These are phyloP conservation scores for Globisporangium lucens DNA, from an alignment of 352 stramenopile species.

Conservation along the genomic window DNA sequence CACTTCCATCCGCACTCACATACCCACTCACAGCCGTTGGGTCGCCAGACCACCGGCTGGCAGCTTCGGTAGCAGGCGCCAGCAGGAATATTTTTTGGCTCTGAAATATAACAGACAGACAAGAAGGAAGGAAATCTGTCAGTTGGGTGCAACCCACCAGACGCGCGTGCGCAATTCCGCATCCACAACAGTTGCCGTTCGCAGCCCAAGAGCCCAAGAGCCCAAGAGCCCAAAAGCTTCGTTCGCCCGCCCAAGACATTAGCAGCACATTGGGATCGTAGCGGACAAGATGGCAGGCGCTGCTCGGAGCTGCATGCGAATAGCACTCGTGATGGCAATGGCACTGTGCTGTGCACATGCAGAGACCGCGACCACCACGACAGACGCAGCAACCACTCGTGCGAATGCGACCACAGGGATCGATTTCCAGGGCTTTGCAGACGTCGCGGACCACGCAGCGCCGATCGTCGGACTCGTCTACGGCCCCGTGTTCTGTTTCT, in stretches of 20 bases:
- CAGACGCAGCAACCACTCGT: not conserved
- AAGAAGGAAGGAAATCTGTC: not conserved
- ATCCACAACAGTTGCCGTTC: not conserved
- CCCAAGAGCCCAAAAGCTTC: not conserved
- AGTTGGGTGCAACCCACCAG: not conserved
- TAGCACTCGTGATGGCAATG: not conserved
- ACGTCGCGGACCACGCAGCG: conserved; percentile 1
- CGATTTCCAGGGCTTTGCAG: conserved; percentile 5
- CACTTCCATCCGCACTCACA: not conserved
- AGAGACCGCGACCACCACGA: not conserved
- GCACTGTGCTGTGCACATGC: not conserved
- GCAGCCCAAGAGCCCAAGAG: not conserved
- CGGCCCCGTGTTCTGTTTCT: conserved; percentile 26
- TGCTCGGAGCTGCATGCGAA: not conserved
- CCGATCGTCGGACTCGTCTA: conserved; percentile 22
- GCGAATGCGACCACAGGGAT: not conserved
- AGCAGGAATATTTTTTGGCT: not conserved
- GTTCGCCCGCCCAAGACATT: not conserved
- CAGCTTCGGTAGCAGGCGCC: too few relatives aligned
- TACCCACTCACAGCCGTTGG: not conserved
- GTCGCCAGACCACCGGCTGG: not conserved
- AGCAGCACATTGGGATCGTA: not conserved
- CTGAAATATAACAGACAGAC: not conserved
- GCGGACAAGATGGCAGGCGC: not conserved
- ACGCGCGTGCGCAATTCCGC: not conserved